These are phyloP conservation scores for Hanseniaspora lindneri DNA, from an alignment of 805 yeast genomes.

Conservation along the genomic window DNA sequence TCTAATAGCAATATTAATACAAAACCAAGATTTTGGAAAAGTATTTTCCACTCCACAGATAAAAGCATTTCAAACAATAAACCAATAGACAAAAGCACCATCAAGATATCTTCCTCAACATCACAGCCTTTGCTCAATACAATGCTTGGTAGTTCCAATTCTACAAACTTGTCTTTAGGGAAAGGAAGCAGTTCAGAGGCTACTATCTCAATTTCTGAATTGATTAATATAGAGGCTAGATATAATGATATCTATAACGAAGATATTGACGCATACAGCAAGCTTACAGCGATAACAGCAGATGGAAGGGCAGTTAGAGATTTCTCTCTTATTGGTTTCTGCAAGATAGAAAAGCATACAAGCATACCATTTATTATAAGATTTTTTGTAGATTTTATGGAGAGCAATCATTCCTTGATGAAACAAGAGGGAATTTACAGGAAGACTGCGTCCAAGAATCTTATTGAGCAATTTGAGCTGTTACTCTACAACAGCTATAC, in stretches of 20 bases:
- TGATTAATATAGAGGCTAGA: neutral
- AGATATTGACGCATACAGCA: neutral
- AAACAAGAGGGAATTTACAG: constrained; percentile 80
- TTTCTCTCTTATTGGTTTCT: constrained; percentile 50
- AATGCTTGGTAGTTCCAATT: neutral
- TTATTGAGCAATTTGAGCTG: constrained; percentile 26
- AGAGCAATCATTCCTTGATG: constrained; percentile 47
- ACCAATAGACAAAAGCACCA: constrained; percentile 3
- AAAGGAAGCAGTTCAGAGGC: neutral
- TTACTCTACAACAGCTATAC: constrained; percentile 21
- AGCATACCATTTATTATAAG: constrained; percentile 59
- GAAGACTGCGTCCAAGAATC: constrained; percentile 69
- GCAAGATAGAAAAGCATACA: constrained; percentile 44
- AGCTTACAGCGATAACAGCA: neutral
- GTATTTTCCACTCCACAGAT: constrained; percentile 20
- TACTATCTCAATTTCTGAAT: neutral
- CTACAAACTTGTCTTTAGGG: neutral
- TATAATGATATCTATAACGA: neutral
- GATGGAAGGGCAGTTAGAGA: neutral
- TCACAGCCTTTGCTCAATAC: constrained; percentile 8
- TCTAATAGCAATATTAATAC: neutral
- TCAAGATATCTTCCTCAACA: constrained; percentile 1
- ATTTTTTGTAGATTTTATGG: constrained; percentile 66
- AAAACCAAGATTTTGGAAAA: constrained; percentile 29
- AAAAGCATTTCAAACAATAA: neutral